Evolutionary conservation across 1,284 basidiomycete species (phyloP).

Genomic region (Pterulicium gracile): DNA sequence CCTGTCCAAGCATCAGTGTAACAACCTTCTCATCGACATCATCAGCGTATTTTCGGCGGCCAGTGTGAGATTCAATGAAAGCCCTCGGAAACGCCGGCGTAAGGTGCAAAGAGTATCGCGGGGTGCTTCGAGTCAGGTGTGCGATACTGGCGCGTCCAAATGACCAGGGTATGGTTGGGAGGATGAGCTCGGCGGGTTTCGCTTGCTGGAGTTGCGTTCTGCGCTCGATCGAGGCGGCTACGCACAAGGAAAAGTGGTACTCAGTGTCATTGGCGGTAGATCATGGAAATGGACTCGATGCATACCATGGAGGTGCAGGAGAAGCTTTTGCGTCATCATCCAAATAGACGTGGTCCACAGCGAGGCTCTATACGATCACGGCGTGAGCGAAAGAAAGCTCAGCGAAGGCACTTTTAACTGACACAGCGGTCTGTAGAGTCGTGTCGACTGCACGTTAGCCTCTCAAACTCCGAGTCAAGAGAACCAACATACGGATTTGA

Average conservation of each 20-base stretch:
- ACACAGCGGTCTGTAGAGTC: constrained; percentile 1
- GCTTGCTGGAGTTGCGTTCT: neutral
- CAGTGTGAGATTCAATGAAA: too few relatives aligned
- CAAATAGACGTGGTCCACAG: neutral
- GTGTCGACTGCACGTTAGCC: neutral
- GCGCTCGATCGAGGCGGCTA: neutral
- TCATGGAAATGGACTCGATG: neutral
- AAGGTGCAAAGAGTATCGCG: too few relatives aligned
- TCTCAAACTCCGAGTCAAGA: too few relatives aligned
- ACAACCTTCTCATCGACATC: too few relatives aligned
- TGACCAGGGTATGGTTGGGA: too few relatives aligned
- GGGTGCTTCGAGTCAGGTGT: too few relatives aligned
- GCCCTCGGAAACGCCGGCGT: too few relatives aligned
- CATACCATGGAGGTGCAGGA: neutral
- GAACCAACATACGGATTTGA: neutral
- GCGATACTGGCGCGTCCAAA: too few relatives aligned
- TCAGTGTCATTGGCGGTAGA: neutral
- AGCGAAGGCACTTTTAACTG: neutral
- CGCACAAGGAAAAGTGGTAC: neutral
- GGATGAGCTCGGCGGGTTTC: too few relatives aligned
- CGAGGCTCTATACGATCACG: neutral
- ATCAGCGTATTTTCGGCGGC: too few relatives aligned
- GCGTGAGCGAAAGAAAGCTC: neutral
- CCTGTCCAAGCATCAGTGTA: too few relatives aligned
- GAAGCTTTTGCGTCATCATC: neutral